Evolutionary conservation across 208 protist species (phyloP).

Genomic region (Acanthamoeba lenticulata): DNA sequence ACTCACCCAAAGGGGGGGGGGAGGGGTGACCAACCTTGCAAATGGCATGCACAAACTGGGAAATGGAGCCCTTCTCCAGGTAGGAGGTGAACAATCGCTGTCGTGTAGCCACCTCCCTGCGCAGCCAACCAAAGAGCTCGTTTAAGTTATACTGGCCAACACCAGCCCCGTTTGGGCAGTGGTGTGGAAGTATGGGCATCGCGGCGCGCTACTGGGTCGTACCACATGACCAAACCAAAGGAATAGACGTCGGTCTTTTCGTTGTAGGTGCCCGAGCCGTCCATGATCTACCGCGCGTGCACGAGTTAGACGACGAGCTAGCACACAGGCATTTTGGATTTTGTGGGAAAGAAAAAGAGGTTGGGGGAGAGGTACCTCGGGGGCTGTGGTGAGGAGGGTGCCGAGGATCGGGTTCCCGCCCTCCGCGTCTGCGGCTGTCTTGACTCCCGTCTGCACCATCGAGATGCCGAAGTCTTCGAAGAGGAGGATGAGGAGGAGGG

Average conservation of each 20-base stretch:
- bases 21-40: no score
- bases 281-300: not conserved
- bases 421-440: not conserved
- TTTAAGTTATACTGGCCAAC: no score
- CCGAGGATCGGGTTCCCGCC: not conserved
- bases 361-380: not conserved
- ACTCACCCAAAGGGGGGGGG: no score
- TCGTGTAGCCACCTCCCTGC: slow-evolving; percentile 41
- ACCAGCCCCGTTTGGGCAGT: no score
- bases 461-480: slow-evolving; percentile 64
- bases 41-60: slow-evolving; percentile 36
- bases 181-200: no score
- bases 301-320: not conserved
- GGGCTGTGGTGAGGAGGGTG: slow-evolving; percentile 52
- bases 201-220: not conserved
- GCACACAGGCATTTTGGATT: no score
- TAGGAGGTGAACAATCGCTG: slow-evolving; percentile 35
- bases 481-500: no score
- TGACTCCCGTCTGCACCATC: not conserved
- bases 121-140: not conserved
- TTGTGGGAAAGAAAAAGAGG: not conserved
- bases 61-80: slow-evolving; percentile 26
- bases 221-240: slow-evolving; percentile 35
- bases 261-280: slow-evolving; percentile 31
- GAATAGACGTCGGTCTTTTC: slow-evolving; percentile 47